Evolutionary conservation across 352 stramenopile species (phyloP), one percentile per base, ranked within the genome.

Genomic region (Pythium utonaiense): DNA sequence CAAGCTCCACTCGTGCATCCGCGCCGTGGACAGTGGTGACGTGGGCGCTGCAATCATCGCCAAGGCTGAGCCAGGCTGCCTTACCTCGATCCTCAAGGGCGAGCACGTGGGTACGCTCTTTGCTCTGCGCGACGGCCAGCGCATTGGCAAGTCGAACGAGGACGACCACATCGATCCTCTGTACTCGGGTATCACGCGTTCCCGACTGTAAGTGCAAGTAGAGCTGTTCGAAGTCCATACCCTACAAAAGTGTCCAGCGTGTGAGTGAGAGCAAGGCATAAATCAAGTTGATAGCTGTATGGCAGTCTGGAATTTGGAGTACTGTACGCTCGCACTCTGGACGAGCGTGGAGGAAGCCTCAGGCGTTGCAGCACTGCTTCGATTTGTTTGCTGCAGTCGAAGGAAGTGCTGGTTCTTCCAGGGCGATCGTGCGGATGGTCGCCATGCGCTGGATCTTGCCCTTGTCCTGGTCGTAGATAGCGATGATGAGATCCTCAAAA

Each of bases 1-100:
- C 72, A 94, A 94, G 64, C 70, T 91, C 12, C 66, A 89, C 67
- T 87, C 84, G 52, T 91, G 79, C 64, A 86, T 94, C 42, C 80
- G 81, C 40, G 84, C 81, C 8, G 81, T 94, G 16, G 78, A 94
- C 40, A 90, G 77, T 30, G 79, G 84, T 28, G 60, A 71, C 6
- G 77, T 91, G 31, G 60, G 72, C 27, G 70, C 76, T 24, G 84
- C 84, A 0, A 73, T 93, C 30, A 77, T 93, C 42, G 70, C 74
- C 13, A 91, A 89, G 59, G 82, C 77, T 8, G 73, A 83, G 59
- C 75, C 82, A 7, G 75, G 80, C 16, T 78, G 74, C 9, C 62
- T 93, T 53, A 66, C 86, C 16, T 67, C 77, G 1, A 81, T 91
- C 42, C 27, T 93, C 40, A 78, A 86, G 40, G 81, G 84, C n/a